These are phyloP conservation scores for Fusarium sp. DNA, from an alignment of 2,329 filamentous ascomycete species.

Conservation along the genomic window DNA sequence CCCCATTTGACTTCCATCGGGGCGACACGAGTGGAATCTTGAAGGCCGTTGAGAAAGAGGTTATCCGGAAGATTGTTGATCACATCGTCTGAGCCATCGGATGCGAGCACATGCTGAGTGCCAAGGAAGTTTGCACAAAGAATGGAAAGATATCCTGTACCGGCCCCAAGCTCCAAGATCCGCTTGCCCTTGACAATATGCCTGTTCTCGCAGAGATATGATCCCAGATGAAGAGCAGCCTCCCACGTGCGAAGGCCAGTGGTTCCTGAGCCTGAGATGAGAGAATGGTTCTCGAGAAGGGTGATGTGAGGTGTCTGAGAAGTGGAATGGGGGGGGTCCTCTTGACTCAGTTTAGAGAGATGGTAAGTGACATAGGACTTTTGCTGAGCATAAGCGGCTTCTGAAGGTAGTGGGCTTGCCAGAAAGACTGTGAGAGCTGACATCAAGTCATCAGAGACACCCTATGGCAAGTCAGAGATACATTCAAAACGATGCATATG, in stretches of 20 bases:
- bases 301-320: constrained; percentile 58
- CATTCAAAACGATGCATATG: not conserved
- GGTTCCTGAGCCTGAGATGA: constrained; percentile 77
- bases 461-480: constrained; percentile 63
- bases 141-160: constrained; percentile 80
- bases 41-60: constrained; percentile 73
- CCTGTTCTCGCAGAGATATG: constrained; percentile 68
- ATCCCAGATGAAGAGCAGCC: constrained; percentile 77
- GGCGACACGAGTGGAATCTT: constrained; percentile 57
- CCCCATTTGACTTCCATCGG: constrained; percentile 74
- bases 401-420: constrained; percentile 69
- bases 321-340: constrained; percentile 9
- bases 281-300: constrained; percentile 73
- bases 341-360: constrained; percentile 50
- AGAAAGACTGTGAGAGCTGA: constrained; percentile 73
- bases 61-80: constrained; percentile 75
- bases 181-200: constrained; percentile 62
- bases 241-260: constrained; percentile 86
- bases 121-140: constrained; percentile 75
- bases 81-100: constrained; percentile 80
- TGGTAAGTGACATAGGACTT: constrained; percentile 81
- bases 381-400: constrained; percentile 73
- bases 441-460: constrained; percentile 85
- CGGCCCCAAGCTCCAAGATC: constrained; percentile 78
- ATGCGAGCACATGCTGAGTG: constrained; percentile 70